Base-by-base conservation (phyloP, 2,329 filamentous ascomycete genomes). In the Laburnicola sp. region DNA sequence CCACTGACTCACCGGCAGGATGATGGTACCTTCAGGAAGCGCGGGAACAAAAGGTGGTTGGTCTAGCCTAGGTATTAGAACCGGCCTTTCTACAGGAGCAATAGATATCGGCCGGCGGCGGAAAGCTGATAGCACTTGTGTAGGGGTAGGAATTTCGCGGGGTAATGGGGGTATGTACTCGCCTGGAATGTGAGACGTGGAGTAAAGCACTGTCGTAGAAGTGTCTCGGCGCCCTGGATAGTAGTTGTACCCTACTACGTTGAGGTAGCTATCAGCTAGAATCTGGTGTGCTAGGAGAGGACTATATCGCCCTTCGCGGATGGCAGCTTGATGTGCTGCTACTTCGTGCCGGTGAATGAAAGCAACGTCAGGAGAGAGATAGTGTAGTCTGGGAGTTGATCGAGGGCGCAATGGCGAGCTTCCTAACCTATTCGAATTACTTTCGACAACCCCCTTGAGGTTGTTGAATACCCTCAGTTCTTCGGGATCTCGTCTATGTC, bases 341-440 rank as follows among this genome's bases (percentile, higher is more conserved):
- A 45, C 43, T 38, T 45, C 43, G 26, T 11, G n/a, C 30, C 34
- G 43, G 26, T 45, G 43, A 4, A 57, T 40, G 10, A 45, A 53
- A 34, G 45, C 37, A 1, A 65, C 32, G 3, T 53, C 35, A 2
- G 57, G 58, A 2, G 62, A 65, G 8, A 64, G 34, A 16, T 53
- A 58, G 27, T 59, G 58, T 6, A 60, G 48, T 28, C 53, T 56
- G 6, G 57, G 53, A 16, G 48, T 45, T 2, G 32, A 22, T 8
- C n/a, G 23, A 7, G 42, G 43, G 31, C 43, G 34, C 2, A 16
- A 22, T 34, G 34, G 6, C 6, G 22, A 35, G 32, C 39, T 16
- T 53, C 45, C n/a, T 27, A 40, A 6, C 40, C 30, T 28, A 47
- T 1, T n/a, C 35, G 26, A 9, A 21, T 6, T 5, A 11, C 6